Base-by-base conservation (phyloP, 306 rosid genomes). In the Purshia tridentata region DNA sequence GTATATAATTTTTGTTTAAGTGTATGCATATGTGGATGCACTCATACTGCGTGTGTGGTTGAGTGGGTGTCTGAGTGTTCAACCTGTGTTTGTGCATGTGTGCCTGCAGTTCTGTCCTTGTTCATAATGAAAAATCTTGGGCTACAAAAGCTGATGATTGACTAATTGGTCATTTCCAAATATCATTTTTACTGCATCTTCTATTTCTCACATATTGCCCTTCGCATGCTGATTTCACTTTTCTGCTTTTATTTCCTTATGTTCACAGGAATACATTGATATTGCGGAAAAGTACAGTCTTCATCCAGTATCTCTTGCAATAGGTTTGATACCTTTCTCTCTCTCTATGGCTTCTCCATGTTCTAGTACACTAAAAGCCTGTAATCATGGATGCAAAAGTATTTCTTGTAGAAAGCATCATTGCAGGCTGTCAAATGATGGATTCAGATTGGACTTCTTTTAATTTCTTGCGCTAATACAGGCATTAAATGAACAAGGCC, bases 251-350 rank as follows among this genome's bases (percentile, higher is more conserved):
- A n/a, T 75, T 29, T 70, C 77, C 76, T 53, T 65, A 46, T 53
- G 55, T 77, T 67, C 77, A 80, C 90, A 93, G 98, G 94, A 88
- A 47, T 91, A 91, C 85, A 69, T 89, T 47, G 70, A 70, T 49
- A 75, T 85, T 77, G 87, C 97, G 35, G 70, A 72, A 78, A 77
- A 74, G 70, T 77, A 82, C 76, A 87, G 86, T 65, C 77, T 93
- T 72, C 93, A 90, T 85, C 98, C 97, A 35, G 90, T 86, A 39
- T 85, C 96, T 63, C 90, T 93, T 62, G 93, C 98, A 66, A 86
- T 93, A 74, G 98, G 98, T 93, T 77, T 54, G 90, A 45, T 63
- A 62, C 20, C 59, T 65, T 63, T 68, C 52, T 61, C 72, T 69
- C 52, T 15, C 56, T 64, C 67, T 57, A 11, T 39, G 18, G 14